Base-by-base conservation (phyloP, 2,329 filamentous ascomycete species). In the Cyclaneusma minus region DNA sequence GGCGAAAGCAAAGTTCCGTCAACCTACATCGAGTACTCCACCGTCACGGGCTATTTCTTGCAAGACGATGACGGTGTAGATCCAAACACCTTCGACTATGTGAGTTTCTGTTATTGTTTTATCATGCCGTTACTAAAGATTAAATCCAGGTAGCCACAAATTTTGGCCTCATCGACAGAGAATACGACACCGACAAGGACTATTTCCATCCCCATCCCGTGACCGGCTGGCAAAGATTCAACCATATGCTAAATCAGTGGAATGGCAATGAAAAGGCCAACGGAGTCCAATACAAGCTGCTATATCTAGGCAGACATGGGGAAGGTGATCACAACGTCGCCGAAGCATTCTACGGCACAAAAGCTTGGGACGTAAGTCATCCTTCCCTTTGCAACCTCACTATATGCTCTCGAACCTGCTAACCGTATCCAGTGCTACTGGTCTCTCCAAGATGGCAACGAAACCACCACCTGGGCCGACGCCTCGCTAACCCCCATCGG, bases 271-370 rank as follows among this genome's bases (percentile, higher is more conserved):
- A 37, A 3, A 44, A 45, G 8, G 49, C 49, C n/a, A 44, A 48
- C 7, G 58, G 54, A 25, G 58, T 62, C 9, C 51, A 58, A 16
- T 81, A 78, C 54, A 74, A 76, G 40, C 56, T 83, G 7, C 44
- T 82, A 16, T 73, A 73, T 47, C 57, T 79, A 46, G 74, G 67
- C 3, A 67, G 77, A 20, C 77, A 82, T 42, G 77, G 76, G 13
- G 64, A 82, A 48, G 76, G 76, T 8, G 68, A 54, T 38, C 65
- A 71, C 35, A 72, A 71, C 35, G 59, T 58, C 5, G 74, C 73
- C 9, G 69, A 79, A 48, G 54, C 56, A 15, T 74, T 59, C 44
- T 80, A 76, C 37, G 73, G 73, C 24, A 79, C 72, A 0, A 62
- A 68, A 2, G 68, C 66, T 3, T 80, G 74, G 75, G 73, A 80